Percentiles rank a stretch among this genome's conserved stretches.
Evolutionary conservation across 129 eudicot genomes (phyloP).

Genomic region (Saposhnikovia divaricata): DNA sequence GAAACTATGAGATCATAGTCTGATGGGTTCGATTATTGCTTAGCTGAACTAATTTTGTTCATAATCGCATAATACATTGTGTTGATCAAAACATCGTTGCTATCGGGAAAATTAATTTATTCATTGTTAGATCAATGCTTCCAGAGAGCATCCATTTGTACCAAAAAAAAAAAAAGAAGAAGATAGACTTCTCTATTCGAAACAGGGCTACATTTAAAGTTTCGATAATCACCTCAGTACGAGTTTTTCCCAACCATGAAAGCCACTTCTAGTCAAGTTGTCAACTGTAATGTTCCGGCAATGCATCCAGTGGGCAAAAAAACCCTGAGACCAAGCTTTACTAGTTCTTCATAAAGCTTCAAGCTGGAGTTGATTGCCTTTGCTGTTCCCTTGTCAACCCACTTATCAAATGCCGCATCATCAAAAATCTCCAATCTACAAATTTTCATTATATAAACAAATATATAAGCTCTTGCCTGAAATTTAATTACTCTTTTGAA

Average conservation of each 20-base stretch:
- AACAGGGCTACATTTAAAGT: background rate
- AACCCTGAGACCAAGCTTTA: slow-evolving; percentile 57
- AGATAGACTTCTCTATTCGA: too few species aligned
- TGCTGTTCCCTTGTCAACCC: slow-evolving; percentile 79
- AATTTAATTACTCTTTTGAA: background rate
- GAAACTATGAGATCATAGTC: too few species aligned
- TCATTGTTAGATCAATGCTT: background rate
- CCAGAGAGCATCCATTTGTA: background rate
- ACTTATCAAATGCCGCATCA: slow-evolving; percentile 51
- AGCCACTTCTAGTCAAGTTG: slow-evolving; percentile 59
- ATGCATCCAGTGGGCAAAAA: slow-evolving; percentile 77
- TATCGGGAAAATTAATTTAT: too few species aligned
- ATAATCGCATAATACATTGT: too few species aligned
- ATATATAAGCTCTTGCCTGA: background rate
- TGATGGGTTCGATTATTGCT: too few species aligned
- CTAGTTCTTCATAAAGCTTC: slow-evolving; percentile 69
- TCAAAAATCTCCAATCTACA: slow-evolving; percentile 65
- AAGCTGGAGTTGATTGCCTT: slow-evolving; percentile 55
- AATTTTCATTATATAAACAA: background rate
- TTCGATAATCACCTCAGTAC: slow-evolving; percentile 44
- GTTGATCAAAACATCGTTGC: background rate
- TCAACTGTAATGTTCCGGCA: slow-evolving; percentile 44
- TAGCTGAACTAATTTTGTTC: too few species aligned
- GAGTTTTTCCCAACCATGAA: slow-evolving; percentile 72
- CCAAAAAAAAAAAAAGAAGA: too few species aligned